A percentile compares a stretch with the other conserved stretches of the same genome.
Conservation (phyloP, 345 rosid genomes). For the Citrus australasica region DNA sequence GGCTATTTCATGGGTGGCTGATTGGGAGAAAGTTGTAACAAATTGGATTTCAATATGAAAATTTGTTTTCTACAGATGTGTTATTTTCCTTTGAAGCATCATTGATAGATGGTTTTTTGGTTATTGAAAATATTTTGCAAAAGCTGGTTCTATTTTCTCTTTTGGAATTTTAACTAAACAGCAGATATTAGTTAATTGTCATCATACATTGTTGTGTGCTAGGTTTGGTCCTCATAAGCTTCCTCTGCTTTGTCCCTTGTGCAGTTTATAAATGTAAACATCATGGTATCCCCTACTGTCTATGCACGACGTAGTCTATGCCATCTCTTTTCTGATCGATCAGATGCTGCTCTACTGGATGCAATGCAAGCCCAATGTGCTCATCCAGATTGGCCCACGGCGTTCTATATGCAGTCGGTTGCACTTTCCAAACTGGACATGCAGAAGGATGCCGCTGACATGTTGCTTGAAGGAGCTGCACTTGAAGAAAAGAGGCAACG, state of each 20-base stretch:
- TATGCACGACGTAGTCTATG: slow-evolving; percentile 92
- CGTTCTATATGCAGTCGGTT: slow-evolving; percentile 96
- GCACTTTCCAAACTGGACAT: slow-evolving; percentile 94
- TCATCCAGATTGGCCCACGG: slow-evolving; percentile 86
- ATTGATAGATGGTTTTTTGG: background rate
- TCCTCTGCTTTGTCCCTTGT: slow-evolving; percentile 4
- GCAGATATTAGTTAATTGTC: background rate
- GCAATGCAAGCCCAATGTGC: slow-evolving; percentile 97
- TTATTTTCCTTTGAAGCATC: background rate
- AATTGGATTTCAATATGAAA: background rate
- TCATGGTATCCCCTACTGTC: slow-evolving; percentile 90
- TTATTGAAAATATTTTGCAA: background rate
- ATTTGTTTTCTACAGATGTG: background rate
- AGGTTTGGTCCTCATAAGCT: background rate
- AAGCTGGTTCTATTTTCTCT: background rate
- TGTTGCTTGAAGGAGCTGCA: slow-evolving; percentile 86
- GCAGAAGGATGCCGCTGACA: slow-evolving; percentile 89
- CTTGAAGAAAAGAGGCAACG: slow-evolving; percentile 89
- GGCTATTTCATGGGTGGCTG: background rate
- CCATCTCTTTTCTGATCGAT: slow-evolving; percentile 77
- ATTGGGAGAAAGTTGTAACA: too few relatives aligned
- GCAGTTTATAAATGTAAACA: slow-evolving; percentile 88
- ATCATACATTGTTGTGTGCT: background rate
- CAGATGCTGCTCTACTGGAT: slow-evolving; percentile 86
- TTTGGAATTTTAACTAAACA: background rate